phyloP scores from a whole-genome alignment of 805 yeast genomes.

The Vanderwaltozyma yarrowii region DNA sequence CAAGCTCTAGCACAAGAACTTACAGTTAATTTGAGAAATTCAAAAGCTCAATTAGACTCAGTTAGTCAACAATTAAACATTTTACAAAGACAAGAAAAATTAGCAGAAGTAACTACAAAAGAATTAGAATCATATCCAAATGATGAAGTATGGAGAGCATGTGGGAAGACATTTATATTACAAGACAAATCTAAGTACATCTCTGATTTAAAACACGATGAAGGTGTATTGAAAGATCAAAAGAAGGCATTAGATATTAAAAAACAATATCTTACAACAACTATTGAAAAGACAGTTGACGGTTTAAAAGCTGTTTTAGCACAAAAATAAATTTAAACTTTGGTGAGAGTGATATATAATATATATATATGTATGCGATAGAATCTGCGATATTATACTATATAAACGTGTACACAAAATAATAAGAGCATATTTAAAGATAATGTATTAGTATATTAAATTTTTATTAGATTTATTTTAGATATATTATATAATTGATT shows the following conservation, averaged over 20 bases:
- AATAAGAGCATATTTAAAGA: neutral
- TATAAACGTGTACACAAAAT: neutral
- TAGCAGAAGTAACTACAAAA: conserved; percentile 46
- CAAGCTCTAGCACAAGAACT: conserved; percentile 13
- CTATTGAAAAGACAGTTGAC: conserved; percentile 62
- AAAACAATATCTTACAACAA: conserved; percentile 60
- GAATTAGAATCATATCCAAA: conserved; percentile 43
- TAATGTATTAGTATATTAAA: too few species aligned
- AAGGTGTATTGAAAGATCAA: conserved; percentile 45
- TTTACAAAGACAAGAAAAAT: conserved; percentile 29
- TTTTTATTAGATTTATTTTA: too few species aligned
- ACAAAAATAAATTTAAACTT: conserved; percentile 3
- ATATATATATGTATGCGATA: too few species aligned
- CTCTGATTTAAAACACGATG: conserved; percentile 40
- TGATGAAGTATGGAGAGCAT: conserved; percentile 67
- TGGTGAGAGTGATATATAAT: too few species aligned
- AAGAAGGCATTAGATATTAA: conserved; percentile 54
- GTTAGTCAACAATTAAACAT: conserved; percentile 23
- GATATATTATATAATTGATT: too few species aligned
- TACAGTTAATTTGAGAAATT: conserved; percentile 19
- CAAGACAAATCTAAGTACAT: conserved; percentile 36
- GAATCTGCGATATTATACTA: too few species aligned
- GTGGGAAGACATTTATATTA: conserved; percentile 63
- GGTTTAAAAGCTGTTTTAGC: conserved; percentile 42
- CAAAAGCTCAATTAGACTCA: conserved; percentile 21